phyloP scores from a whole-genome alignment of 768 basidiomycete species.

The Boletus insuetus region DNA sequence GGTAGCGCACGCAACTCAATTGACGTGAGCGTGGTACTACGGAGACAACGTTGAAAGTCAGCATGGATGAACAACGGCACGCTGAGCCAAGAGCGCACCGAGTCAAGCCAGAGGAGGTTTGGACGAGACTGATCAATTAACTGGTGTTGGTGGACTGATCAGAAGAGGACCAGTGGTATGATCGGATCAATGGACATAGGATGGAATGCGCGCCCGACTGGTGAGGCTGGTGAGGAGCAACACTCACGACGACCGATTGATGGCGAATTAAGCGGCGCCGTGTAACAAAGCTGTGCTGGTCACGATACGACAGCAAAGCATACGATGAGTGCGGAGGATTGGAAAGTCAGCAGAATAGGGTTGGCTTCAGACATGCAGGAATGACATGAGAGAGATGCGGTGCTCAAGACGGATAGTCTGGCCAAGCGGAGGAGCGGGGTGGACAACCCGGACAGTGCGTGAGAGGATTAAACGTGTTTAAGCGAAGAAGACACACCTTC shows the following conservation, averaged over 20 bases:
- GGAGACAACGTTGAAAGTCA: conserved; percentile 10
- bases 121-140: background rate
- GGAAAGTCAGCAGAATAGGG: background rate
- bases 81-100: conserved; percentile 4
- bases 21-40: conserved; percentile 16
- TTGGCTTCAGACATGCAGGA: conserved; percentile 20
- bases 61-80: conserved; percentile 8
- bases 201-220: background rate
- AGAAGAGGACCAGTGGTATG: conserved; percentile 1
- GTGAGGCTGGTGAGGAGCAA: conserved; percentile 4
- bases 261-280: background rate
- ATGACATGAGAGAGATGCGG: conserved; percentile 17
- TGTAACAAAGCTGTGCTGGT: background rate
- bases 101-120: background rate
- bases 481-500: conserved; percentile 11
- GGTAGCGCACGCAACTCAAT: conserved; percentile 4
- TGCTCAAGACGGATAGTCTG: background rate
- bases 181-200: conserved; percentile 1
- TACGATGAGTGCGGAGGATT: background rate
- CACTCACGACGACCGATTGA: background rate
- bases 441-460: conserved; percentile 1
- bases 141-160: background rate
- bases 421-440: background rate
- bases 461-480: conserved; percentile 6
- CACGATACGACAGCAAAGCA: background rate